These are phyloP conservation scores for Lichtheimia ramosa DNA, from an alignment of 371 early-diverging fungal genomes.

Conservation along the genomic window DNA sequence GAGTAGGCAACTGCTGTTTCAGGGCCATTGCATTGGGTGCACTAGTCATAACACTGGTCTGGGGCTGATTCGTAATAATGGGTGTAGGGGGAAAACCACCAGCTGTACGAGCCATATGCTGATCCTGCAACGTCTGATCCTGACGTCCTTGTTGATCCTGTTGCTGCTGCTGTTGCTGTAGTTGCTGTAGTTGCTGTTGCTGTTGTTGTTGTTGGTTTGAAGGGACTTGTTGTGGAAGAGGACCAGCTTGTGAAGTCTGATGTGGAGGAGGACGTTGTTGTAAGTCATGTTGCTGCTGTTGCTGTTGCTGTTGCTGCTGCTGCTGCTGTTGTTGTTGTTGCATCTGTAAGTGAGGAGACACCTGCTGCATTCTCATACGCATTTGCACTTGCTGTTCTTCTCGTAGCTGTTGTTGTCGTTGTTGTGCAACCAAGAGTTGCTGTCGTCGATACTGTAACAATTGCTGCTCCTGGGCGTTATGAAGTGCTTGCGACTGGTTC, in stretches of 20 bases:
- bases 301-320: conserved; percentile 4
- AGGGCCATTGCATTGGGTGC: background rate
- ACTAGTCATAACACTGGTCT: conserved; percentile 5
- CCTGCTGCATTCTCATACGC: conserved; percentile 1
- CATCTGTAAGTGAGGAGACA: background rate
- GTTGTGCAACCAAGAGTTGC: conserved; percentile 5
- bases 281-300: conserved; percentile 3
- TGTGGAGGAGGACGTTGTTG: conserved; percentile 1
- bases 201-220: conserved; percentile 11
- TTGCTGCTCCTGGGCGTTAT: background rate
- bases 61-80: conserved; percentile 14
- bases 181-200: conserved; percentile 3
- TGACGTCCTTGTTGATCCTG: conserved; percentile 7
- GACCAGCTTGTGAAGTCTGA: conserved; percentile 4
- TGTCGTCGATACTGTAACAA: conserved; percentile 2
- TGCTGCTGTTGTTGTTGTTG: conserved; percentile 2
- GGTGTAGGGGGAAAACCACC: conserved; percentile 10
- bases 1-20: conserved; percentile 24
- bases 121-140: background rate
- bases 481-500: conserved; percentile 2
- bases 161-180: conserved; percentile 1
- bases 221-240: conserved; percentile 4
- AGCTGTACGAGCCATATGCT: background rate
- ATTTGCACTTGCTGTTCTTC: conserved; percentile 7
- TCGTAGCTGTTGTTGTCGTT: conserved; percentile 13